Evolutionary conservation across 208 protist genomes (phyloP), one percentile per base, ranked within the genome.

Genomic region (Acanthamoeba culbertsoni): DNA sequence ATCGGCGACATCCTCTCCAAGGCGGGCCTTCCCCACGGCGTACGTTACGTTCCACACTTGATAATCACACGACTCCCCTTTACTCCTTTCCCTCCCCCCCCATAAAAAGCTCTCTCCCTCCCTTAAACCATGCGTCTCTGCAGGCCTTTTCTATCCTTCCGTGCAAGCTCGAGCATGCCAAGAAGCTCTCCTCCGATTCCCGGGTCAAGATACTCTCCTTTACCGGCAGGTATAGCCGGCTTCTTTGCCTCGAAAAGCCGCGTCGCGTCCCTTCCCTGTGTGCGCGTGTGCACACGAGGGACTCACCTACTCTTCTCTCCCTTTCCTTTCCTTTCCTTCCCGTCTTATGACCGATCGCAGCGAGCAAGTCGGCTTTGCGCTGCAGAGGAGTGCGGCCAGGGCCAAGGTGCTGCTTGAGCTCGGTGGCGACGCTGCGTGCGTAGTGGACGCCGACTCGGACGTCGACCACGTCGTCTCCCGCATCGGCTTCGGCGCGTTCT

Each of bases 401-500:
- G 42, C 26, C 0, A 94, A 92, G 62, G 95, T 59, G 94, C 94
- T 65, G 40, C 86, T 92, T 18, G 86, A 92, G 31, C 86, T 92
- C n/a, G 86, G 86, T 28, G 86, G 86, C 40, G 82, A 96, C 86
- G 95, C 95, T 1, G 94, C 95, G 16, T 95, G 93, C 37, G 62
- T 96, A 6, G 90, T 95, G 4, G 95, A 96, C 45, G 57, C n/a
- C 26, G 63, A 28, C 5, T 51, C 77, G 3, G 37, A 95, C 16
- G 63, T 92, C 0, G 75, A 95, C 16, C 43, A 92, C 16, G 53
- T 59, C 18, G 95, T 89, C 1, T 37, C 40, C 7, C 53, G 86
- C 42, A 94, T 96, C 18, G 35, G 90, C 20, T 96, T 96, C 55
- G 95, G 95, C 63, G 95, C 79, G 23, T 96, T 96, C 42, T 96